Base-by-base conservation (phyloP, 306 rosid genomes). In the Herpetospermum pedunculosum region DNA sequence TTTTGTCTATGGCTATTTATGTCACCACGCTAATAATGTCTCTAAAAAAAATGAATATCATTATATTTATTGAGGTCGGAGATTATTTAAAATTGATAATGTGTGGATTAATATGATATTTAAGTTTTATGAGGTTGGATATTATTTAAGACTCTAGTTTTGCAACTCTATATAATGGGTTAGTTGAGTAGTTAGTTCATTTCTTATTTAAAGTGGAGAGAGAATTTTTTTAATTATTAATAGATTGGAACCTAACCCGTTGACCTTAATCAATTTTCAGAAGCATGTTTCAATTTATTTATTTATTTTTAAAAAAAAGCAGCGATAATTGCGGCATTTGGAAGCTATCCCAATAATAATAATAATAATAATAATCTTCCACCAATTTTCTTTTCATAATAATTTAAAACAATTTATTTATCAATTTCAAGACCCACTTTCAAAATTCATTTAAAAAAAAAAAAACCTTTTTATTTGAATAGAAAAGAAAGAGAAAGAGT, bases 261-360 rank as follows among this genome's bases (percentile, higher is more conserved):
- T 82, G 87, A 83, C 86, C 47, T 19, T 21, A 40, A 67, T 67
- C 12, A 13, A 44, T 21, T 40, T 41, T 67, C 35, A 67, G 34
- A 67, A 23, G 7, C 2, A 4, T 19, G 4, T 67, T 38, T 65
- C 4, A 65, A 63, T n/a, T 3, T 19, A 8, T 8, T 8, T 44
- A 14, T 14, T 44, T 13, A 0, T 4, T 40, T 44, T 30, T 7
- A 37, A 71, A 71, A 82, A 76, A 74, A 77, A 4, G 16, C 50
- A 80, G 63, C 89, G 87, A 21, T 77, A 84, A 83, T 85, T 85
- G 87, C 89, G 87, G 85, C 83, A 75, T 69, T 74, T 53, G 34
- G 55, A 68, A 67, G 81, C 75, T 76, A 67, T 63, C 69, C 64
- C 30, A 58, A 30, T 55, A 38, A 35, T 76, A 52, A 25, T 53